A percentile compares a stretch with the other conserved stretches of the same genome.
These are phyloP conservation scores for Teunomyces gatunensis DNA, from an alignment of 805 yeast genomes.

Conservation along the genomic window DNA sequence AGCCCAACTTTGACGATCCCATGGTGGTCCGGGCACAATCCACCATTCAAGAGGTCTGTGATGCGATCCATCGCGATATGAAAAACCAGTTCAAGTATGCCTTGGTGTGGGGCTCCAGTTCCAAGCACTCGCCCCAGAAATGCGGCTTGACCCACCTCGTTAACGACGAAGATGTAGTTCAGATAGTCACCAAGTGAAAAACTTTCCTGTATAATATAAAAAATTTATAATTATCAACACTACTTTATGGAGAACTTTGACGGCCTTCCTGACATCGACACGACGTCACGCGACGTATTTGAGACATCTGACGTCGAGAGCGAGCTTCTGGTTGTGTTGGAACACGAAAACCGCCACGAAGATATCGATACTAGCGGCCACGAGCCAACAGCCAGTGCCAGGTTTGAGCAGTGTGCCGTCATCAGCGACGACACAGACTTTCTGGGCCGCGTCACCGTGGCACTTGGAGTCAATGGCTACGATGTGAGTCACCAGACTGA, in stretches of 20 bases:
- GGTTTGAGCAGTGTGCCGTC: constrained; percentile 24
- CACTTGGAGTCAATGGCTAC: constrained; percentile 24
- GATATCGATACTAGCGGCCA: constrained; percentile 1
- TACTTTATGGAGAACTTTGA: constrained; percentile 13
- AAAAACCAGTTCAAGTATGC: constrained; percentile 92
- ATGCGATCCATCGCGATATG: constrained; percentile 88
- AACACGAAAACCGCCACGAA: neutral
- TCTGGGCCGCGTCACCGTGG: constrained; percentile 29
- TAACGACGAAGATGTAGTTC: constrained; percentile 92
- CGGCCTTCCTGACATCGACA: constrained; percentile 14
- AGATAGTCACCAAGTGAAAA: constrained; percentile 74
- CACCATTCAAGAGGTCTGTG: constrained; percentile 83
- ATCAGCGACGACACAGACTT: constrained; percentile 32
- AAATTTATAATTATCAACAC: neutral
- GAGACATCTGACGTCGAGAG: constrained; percentile 48
- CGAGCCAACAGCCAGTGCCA: neutral
- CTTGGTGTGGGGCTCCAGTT: constrained; percentile 92
- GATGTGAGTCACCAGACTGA: constrained; percentile 25
- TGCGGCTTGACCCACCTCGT: constrained; percentile 85
- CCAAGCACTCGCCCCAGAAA: constrained; percentile 95
- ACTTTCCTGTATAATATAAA: neutral
- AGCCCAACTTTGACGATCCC: constrained; percentile 84
- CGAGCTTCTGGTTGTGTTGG: constrained; percentile 16
- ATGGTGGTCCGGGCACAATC: constrained; percentile 83
- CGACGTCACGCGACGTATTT: constrained; percentile 33